Conservation (phyloP, 805 yeast genomes). For the Cyberlindnera xishuangbannaensis region DNA sequence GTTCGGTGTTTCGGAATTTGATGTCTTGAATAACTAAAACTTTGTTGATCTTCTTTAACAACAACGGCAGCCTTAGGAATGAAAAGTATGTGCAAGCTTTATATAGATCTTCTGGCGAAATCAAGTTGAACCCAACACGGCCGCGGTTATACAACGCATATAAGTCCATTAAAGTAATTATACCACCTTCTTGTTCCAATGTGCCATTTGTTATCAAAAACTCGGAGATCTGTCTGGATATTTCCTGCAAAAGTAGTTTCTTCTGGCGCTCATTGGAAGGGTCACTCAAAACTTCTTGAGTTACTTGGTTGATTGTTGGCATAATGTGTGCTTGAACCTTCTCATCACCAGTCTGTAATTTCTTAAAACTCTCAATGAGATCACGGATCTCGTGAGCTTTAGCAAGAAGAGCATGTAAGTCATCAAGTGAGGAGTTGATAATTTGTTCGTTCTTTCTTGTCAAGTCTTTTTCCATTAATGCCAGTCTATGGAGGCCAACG, state of each 20-base stretch:
- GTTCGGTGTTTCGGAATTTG: slow-evolving; percentile 30
- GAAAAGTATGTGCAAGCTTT: slow-evolving; percentile 57
- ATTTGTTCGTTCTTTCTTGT: slow-evolving; percentile 55
- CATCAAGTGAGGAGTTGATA: slow-evolving; percentile 65
- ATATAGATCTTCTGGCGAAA: slow-evolving; percentile 63
- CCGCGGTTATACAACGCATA: slow-evolving; percentile 61
- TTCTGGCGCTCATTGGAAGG: slow-evolving; percentile 27
- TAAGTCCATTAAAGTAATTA: slow-evolving; percentile 55
- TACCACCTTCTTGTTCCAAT: slow-evolving; percentile 48
- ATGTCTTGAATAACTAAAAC: slow-evolving; percentile 36
- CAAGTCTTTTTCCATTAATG: slow-evolving; percentile 47
- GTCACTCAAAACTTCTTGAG: slow-evolving; percentile 11
- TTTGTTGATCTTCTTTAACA: slow-evolving; percentile 32
- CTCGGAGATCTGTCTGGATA: slow-evolving; percentile 76
- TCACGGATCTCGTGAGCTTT: slow-evolving; percentile 67
- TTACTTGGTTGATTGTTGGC: slow-evolving; percentile 15
- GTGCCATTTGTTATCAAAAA: slow-evolving; percentile 45
- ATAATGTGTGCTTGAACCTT: slow-evolving; percentile 5
- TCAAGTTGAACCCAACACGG: slow-evolving; percentile 57
- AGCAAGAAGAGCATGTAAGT: slow-evolving; percentile 69
- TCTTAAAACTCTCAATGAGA: slow-evolving; percentile 38
- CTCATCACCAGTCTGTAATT: slow-evolving; percentile 24
- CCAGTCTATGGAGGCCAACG: slow-evolving; percentile 69
- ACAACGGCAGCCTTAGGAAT: slow-evolving; percentile 51
- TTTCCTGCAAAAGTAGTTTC: slow-evolving; percentile 50